Conservation (phyloP, 495 filamentous ascomycete genomes). For the Usnea hakonensis region DNA sequence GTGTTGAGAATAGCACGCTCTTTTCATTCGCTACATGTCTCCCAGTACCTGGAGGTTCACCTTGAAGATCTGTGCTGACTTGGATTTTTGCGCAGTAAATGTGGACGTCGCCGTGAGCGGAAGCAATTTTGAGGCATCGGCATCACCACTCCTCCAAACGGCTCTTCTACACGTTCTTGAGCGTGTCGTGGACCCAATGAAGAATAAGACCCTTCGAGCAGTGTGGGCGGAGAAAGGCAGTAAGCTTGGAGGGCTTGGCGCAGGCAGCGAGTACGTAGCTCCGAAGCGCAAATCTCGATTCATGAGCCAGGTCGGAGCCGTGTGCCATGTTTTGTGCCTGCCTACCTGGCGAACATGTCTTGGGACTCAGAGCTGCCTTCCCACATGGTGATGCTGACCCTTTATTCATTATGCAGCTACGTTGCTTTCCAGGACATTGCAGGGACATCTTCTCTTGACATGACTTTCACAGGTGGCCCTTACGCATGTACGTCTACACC, state of each 20-base stretch:
- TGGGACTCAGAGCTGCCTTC: background rate
- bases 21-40: background rate
- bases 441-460: slow-evolving; percentile 83
- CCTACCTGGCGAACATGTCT: background rate
- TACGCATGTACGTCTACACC: slow-evolving; percentile 41
- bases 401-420: background rate
- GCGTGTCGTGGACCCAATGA: slow-evolving; percentile 61
- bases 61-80: too few relatives aligned
- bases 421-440: slow-evolving; percentile 89
- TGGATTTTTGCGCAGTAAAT: slow-evolving; percentile 45
- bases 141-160: slow-evolving; percentile 67
- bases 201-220: slow-evolving; percentile 63
- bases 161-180: slow-evolving; percentile 64
- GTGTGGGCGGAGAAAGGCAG: slow-evolving; percentile 64
- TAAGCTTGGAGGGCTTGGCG: slow-evolving; percentile 58
- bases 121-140: slow-evolving; percentile 62
- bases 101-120: slow-evolving; percentile 81
- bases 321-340: background rate
- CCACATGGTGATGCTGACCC: background rate
- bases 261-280: slow-evolving; percentile 64
- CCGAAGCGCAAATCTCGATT: background rate
- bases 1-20: background rate
- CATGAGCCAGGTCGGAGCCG: background rate
- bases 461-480: slow-evolving; percentile 62
- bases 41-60: too few relatives aligned